Base-by-base conservation (phyloP, 1,284 basidiomycete genomes). In the Fomitopsis pinicola region DNA sequence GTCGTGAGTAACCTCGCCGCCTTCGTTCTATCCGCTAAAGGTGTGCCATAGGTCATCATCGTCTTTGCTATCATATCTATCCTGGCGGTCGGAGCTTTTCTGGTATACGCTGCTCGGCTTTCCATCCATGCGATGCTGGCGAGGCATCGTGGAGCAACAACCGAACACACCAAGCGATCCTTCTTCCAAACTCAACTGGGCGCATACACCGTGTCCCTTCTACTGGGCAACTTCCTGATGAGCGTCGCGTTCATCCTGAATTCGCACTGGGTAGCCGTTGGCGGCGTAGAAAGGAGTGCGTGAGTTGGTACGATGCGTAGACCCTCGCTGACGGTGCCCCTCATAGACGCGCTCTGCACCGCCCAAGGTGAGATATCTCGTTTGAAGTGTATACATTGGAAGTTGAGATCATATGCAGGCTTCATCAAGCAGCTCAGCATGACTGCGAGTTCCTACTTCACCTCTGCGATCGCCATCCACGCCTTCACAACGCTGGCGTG, bases 181-280 rank as follows among this genome's bases (percentile, higher is more conserved):
- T 89, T 91, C 72, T 88, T 91, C 71, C 79, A 80, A 63, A 88
- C 87, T 6, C 87, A 88, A 63, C 78, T 90, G 12, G 89, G 89
- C 12, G 79, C 82, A 57, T 90, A 89, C 70, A 80, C 82, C 15
- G 78, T 77, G 50, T 88, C 84, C 67, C 76, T 91, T 58, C 77
- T 91, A 59, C 63, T 86, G 28, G 79, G 81, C 61, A 86, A 88
- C 68, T 71, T 84, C 60, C 72, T 86, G 67, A 83, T 75, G 61
- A 78, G 80, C 55, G 61, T 79, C 19, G 77, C 84, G 59, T 86
- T 84, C 45, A 70, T 87, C 15, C 76, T 89, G 59, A 79, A 75
- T 54, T 65, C 74, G 42, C 58, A 64, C 19, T 87, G 84, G 81
- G 59, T 83, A 45, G 57, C 72, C 2, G 62, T 74, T 36, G 74